phyloP scores from a whole-genome alignment of 306 rosid species.

The Canavalia ensiformis region DNA sequence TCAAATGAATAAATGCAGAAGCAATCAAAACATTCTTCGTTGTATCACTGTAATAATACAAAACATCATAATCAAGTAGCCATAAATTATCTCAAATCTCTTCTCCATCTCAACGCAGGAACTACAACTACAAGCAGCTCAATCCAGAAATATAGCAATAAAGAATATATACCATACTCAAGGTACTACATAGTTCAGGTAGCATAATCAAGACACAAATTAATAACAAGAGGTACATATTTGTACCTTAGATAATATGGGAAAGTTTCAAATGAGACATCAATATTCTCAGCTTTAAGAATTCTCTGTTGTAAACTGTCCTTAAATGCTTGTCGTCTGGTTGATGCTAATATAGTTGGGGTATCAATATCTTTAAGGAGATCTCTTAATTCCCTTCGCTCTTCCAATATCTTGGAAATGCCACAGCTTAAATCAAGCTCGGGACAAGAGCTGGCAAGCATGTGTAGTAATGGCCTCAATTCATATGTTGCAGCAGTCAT shows the following conservation, averaged over 20 bases:
- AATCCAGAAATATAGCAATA: slow-evolving; percentile 7
- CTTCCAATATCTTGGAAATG: slow-evolving; percentile 75
- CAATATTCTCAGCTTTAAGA: slow-evolving; percentile 69
- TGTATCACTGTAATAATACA: slow-evolving; percentile 75
- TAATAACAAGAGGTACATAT: slow-evolving; percentile 28
- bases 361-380: slow-evolving; percentile 70
- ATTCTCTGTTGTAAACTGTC: slow-evolving; percentile 75
- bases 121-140: slow-evolving; percentile 35
- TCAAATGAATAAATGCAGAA: slow-evolving; percentile 82
- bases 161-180: slow-evolving; percentile 19
- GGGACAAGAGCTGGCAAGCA: slow-evolving; percentile 71
- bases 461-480: slow-evolving; percentile 67
- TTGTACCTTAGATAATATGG: slow-evolving; percentile 93
- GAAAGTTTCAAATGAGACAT: slow-evolving; percentile 82
- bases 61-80: slow-evolving; percentile 34
- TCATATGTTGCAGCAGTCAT: slow-evolving; percentile 56
- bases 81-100: slow-evolving; percentile 22
- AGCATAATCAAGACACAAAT: slow-evolving; percentile 28
- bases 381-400: slow-evolving; percentile 71
- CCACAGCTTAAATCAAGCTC: slow-evolving; percentile 70
- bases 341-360: slow-evolving; percentile 62
- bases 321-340: slow-evolving; percentile 76
- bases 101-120: slow-evolving; percentile 16
- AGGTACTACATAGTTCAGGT: slow-evolving; percentile 26
- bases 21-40: slow-evolving; percentile 81